A percentile compares a stretch with the other conserved stretches of the same genome.
These are phyloP conservation scores for Claviceps monticola DNA, from an alignment of 2,329 filamentous ascomycete species.

Conservation along the genomic window DNA sequence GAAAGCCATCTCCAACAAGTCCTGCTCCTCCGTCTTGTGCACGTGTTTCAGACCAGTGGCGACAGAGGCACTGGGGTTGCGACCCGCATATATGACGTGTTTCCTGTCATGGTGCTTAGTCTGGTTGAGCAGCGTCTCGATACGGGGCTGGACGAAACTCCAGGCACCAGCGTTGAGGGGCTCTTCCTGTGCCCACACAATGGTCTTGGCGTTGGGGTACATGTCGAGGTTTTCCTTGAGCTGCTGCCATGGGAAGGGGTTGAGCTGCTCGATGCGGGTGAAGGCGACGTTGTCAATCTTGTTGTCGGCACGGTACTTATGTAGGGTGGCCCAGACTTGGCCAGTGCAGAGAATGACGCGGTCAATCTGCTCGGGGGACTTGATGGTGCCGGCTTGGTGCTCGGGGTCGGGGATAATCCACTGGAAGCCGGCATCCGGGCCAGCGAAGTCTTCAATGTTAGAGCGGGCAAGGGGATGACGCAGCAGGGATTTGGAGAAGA, in stretches of 20 bases:
- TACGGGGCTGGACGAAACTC: slow-evolving; percentile 93
- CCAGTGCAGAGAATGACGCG: slow-evolving; percentile 90
- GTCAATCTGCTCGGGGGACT: slow-evolving; percentile 72
- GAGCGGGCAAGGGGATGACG: slow-evolving; percentile 89
- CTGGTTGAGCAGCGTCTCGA: slow-evolving; percentile 90
- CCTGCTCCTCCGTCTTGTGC: slow-evolving; percentile 87
- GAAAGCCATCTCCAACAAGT: slow-evolving; percentile 56
- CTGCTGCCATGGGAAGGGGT: slow-evolving; percentile 97
- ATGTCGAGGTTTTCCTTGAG: slow-evolving; percentile 91
- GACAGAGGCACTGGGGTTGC: slow-evolving; percentile 83
- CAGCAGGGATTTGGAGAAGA: slow-evolving; percentile 96
- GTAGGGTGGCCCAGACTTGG: slow-evolving; percentile 81
- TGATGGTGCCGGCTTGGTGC: slow-evolving; percentile 63
- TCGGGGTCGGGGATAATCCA: slow-evolving; percentile 91
- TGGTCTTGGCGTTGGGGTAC: slow-evolving; percentile 95
- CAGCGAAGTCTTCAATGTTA: slow-evolving; percentile 77
- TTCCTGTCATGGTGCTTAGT: slow-evolving; percentile 87
- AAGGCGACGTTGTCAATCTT: slow-evolving; percentile 83
- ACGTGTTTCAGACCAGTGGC: slow-evolving; percentile 82
- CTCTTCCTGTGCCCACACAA: slow-evolving; percentile 96
- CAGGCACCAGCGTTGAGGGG: slow-evolving; percentile 93
- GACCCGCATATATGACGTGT: slow-evolving; percentile 93
- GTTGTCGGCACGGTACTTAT: slow-evolving; percentile 81
- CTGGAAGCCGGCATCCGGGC: slow-evolving; percentile 73
- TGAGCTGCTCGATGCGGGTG: slow-evolving; percentile 91